Conservation (phyloP, 495 filamentous ascomycete genomes). For the Amphirosellinia nigrospora region DNA sequence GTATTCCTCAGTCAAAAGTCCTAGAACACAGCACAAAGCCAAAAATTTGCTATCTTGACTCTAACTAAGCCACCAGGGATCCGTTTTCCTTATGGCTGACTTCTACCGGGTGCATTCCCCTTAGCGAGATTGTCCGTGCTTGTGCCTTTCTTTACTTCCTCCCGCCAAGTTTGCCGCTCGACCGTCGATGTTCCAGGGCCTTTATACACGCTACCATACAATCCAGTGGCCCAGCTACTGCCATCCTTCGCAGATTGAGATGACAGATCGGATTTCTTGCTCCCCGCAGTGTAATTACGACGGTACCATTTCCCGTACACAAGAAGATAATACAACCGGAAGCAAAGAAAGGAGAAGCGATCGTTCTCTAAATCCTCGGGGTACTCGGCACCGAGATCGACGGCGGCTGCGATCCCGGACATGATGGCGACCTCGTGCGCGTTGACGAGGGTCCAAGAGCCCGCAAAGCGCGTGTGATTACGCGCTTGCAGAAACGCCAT, state of each 20-base stretch:
- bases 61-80: not conserved
- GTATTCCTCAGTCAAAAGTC: not conserved
- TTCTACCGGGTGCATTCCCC: constrained; percentile 32
- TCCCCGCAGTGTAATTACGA: constrained; percentile 31
- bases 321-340: constrained; percentile 50
- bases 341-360: constrained; percentile 63
- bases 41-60: too few species aligned
- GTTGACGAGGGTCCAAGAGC: constrained; percentile 83
- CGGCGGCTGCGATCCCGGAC: constrained; percentile 79
- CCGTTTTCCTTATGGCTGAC: constrained; percentile 30
- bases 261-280: constrained; percentile 16
- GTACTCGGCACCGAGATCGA: constrained; percentile 78
- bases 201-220: constrained; percentile 59
- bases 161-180: constrained; percentile 57
- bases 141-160: constrained; percentile 47
- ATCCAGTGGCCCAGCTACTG: constrained; percentile 54
- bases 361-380: constrained; percentile 44
- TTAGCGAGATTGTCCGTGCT: constrained; percentile 36
- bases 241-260: constrained; percentile 39
- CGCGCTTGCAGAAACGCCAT: constrained; percentile 82
- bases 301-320: constrained; percentile 49
- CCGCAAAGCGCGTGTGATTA: constrained; percentile 71
- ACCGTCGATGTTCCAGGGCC: constrained; percentile 54
- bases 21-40: not conserved
- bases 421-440: constrained; percentile 83